Conservation (phyloP, 73 alveolate genomes). For the Tetrahymena elliotti region DNA sequence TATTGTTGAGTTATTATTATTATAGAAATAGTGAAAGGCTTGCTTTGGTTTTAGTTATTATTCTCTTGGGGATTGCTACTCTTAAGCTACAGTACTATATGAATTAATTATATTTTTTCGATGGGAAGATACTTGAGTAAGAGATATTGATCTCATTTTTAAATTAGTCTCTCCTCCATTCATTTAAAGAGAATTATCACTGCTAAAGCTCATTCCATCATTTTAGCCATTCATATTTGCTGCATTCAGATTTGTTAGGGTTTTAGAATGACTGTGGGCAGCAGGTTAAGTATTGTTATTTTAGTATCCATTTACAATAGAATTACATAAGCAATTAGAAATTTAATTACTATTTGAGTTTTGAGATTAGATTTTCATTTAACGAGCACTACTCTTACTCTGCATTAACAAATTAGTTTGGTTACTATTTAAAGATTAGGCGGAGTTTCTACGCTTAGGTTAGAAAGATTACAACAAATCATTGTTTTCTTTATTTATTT, state of each 20-base stretch:
- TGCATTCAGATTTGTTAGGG: not conserved
- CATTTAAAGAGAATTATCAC: not conserved
- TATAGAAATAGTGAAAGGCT: not conserved
- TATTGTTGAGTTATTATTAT: not conserved
- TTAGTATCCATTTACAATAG: not conserved
- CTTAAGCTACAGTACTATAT: not conserved
- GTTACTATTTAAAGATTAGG: not conserved
- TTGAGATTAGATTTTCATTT: not conserved
- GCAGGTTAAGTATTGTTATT: not conserved
- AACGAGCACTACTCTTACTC: not conserved
- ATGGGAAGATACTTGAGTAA: not conserved
- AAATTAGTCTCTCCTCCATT: not conserved
- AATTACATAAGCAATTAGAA: not conserved
- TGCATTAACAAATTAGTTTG: not conserved
- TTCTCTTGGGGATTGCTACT: not conserved
- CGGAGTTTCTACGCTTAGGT: not conserved
- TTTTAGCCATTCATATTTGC: not conserved
- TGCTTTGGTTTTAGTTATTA: not conserved
- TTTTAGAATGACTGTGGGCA: not conserved
- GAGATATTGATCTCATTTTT: not conserved
- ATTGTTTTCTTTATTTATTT: not conserved
- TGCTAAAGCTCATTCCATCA: not conserved
- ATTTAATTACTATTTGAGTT: not conserved
- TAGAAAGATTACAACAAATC: not conserved
- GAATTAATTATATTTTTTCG: not conserved